Conservation (phyloP, 768 basidiomycete genomes). For the Lactarius deliciosus region DNA sequence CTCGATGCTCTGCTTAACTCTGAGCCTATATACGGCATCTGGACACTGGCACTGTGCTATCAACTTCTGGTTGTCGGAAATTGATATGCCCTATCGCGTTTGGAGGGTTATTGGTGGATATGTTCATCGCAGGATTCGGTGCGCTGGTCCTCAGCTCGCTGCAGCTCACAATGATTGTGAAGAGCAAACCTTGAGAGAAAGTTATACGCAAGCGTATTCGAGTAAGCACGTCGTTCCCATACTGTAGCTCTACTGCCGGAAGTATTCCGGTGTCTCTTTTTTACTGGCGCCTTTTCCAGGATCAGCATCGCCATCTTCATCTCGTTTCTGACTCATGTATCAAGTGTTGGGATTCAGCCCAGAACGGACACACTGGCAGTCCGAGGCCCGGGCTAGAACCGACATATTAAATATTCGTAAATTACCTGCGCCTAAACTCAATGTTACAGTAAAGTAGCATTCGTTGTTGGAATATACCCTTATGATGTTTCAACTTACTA, state of each 20-base stretch:
- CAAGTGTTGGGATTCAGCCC: slow-evolving; percentile 42
- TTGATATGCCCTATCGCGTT: slow-evolving; percentile 86
- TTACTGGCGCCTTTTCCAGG: slow-evolving; percentile 39
- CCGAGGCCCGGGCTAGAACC: no score
- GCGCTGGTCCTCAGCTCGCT: slow-evolving; percentile 67
- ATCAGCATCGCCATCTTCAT: slow-evolving; percentile 80
- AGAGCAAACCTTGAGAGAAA: slow-evolving; percentile 45
- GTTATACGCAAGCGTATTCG: slow-evolving; percentile 86
- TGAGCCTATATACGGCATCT: slow-evolving; percentile 60
- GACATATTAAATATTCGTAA: no score
- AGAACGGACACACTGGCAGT: no score
- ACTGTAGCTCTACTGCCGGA: background rate
- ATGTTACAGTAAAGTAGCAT: no score
- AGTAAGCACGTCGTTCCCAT: slow-evolving; percentile 50
- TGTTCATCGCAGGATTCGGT: slow-evolving; percentile 70
- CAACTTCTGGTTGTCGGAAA: slow-evolving; percentile 65
- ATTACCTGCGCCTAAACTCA: no score
- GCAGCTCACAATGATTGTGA: slow-evolving; percentile 68
- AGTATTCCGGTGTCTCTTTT: background rate
- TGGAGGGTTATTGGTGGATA: slow-evolving; percentile 79
- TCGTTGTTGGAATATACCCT: no score
- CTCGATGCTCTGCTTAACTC: slow-evolving; percentile 63
- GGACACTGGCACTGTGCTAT: slow-evolving; percentile 63
- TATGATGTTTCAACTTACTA: no score
- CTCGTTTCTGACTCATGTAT: slow-evolving; percentile 74